These are phyloP conservation scores for Strigomonas galati DNA, from an alignment of 208 protist species.

Conservation along the genomic window DNA sequence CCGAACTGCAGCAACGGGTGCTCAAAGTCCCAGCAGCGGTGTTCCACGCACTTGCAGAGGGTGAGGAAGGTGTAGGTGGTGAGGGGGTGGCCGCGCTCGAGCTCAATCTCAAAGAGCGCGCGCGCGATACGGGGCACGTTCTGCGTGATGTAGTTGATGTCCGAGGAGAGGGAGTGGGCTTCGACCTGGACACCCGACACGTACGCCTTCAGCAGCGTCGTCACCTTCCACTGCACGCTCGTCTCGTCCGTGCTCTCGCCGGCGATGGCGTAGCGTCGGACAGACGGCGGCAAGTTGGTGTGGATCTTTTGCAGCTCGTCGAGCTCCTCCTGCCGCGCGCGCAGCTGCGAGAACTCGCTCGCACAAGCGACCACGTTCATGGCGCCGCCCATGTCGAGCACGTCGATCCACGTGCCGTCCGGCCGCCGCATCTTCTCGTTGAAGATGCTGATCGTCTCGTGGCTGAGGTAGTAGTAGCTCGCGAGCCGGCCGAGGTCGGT, in stretches of 20 bases:
- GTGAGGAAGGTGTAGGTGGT: constrained; percentile 87
- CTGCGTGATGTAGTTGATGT: constrained; percentile 96
- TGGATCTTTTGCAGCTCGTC: constrained; percentile 92
- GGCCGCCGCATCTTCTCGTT: constrained; percentile 88
- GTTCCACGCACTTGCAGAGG: constrained; percentile 93
- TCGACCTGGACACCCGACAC: constrained; percentile 89
- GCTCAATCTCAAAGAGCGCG: constrained; percentile 97
- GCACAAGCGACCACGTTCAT: constrained; percentile 91
- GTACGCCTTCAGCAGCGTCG: constrained; percentile 97
- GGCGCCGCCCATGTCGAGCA: constrained; percentile 90
- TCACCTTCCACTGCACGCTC: constrained; percentile 93
- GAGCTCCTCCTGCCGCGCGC: constrained; percentile 95
- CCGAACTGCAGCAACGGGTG: constrained; percentile 90
- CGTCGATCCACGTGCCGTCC: constrained; percentile 84
- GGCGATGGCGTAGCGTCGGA: constrained; percentile 62
- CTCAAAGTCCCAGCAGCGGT: constrained; percentile 92
- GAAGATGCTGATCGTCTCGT: constrained; percentile 95
- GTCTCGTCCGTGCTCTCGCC: constrained; percentile 85
- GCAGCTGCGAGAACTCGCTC: constrained; percentile 97
- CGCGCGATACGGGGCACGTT: constrained; percentile 95
- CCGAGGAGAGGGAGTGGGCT: constrained; percentile 90
- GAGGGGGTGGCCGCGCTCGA: constrained; percentile 89
- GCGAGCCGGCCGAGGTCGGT: constrained; percentile 96
- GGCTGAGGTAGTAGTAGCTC: constrained; percentile 97
- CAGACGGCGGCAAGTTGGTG: constrained; percentile 46